These are phyloP conservation scores for Fragaria nilgerrensis DNA, from an alignment of 306 rosid species.

Conservation along the genomic window DNA sequence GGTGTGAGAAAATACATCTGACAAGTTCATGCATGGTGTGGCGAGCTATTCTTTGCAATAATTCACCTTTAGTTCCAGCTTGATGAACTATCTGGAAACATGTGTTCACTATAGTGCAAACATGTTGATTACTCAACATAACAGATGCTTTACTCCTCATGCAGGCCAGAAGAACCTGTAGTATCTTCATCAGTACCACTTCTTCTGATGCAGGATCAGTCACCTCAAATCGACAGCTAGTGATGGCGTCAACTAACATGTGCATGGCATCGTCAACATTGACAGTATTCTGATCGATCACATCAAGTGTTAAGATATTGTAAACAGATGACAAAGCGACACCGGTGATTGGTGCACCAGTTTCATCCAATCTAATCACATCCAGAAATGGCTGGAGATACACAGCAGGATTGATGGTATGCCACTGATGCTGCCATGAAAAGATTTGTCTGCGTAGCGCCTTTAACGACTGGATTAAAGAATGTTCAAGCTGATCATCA, in stretches of 20 bases:
- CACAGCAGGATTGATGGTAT: slow-evolving; percentile 71
- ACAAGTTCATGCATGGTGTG: slow-evolving; percentile 90
- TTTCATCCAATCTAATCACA: slow-evolving; percentile 91
- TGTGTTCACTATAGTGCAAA: slow-evolving; percentile 93
- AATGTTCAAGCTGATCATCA: slow-evolving; percentile 97
- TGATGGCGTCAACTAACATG: slow-evolving; percentile 91
- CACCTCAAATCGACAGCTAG: slow-evolving; percentile 96
- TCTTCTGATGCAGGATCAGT: slow-evolving; percentile 94
- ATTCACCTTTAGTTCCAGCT: slow-evolving; percentile 87
- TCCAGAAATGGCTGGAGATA: slow-evolving; percentile 97
- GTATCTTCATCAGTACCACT: slow-evolving; percentile 89
- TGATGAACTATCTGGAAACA: slow-evolving; percentile 97
- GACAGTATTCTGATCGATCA: slow-evolving; percentile 78
- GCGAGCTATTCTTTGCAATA: slow-evolving; percentile 88
- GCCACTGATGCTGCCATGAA: slow-evolving; percentile 94
- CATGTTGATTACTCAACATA: slow-evolving; percentile 94
- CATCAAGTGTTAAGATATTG: slow-evolving; percentile 86
- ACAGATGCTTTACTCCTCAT: slow-evolving; percentile 94
- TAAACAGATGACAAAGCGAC: slow-evolving; percentile 89
- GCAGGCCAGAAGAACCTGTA: slow-evolving; percentile 92
- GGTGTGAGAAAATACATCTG: slow-evolving; percentile 89
- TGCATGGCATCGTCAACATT: slow-evolving; percentile 91
- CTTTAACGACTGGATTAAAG: slow-evolving; percentile 84
- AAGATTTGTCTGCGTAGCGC: slow-evolving; percentile 75
- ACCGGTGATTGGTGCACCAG: slow-evolving; percentile 92